These are phyloP conservation scores for Pneumocystis sp. DNA, from an alignment of 1,139 yeast genomes.

Conservation along the genomic window DNA sequence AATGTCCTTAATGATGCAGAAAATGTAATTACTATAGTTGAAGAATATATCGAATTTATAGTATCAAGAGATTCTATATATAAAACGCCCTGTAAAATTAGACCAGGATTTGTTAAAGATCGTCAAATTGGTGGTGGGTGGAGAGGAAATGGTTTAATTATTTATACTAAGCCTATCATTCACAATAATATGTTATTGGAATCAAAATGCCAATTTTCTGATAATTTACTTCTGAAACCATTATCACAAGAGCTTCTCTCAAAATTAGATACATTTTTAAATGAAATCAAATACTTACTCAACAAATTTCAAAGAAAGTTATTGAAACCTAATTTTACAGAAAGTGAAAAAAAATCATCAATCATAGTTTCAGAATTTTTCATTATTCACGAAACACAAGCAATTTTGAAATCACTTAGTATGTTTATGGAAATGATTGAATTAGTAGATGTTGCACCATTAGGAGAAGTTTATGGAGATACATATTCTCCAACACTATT, in stretches of 20 bases:
- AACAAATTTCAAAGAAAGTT: conserved; percentile 11
- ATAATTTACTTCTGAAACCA: background rate
- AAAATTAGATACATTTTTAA: conserved; percentile 1
- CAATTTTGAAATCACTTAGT: conserved; percentile 14
- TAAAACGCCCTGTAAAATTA: background rate
- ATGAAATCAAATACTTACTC: conserved; percentile 8
- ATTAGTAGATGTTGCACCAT: conserved; percentile 20
- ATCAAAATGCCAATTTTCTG: background rate
- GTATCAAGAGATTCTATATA: background rate
- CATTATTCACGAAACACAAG: background rate
- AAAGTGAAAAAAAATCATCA: background rate
- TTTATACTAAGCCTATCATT: background rate
- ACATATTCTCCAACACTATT: conserved; percentile 14
- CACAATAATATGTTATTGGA: background rate
- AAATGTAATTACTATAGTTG: conserved; percentile 5
- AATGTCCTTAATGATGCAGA: conserved; percentile 7
- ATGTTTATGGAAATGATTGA: conserved; percentile 20
- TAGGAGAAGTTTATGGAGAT: conserved; percentile 11
- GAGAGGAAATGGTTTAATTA: conserved; percentile 12
- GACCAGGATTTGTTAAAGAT: conserved; percentile 8
- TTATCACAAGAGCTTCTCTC: background rate
- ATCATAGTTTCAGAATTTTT: background rate
- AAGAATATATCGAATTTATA: conserved; percentile 1
- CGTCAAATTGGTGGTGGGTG: conserved; percentile 13
- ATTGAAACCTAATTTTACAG: background rate